A percentile compares a stretch with the other conserved stretches of the same genome.
Evolutionary conservation across 2,329 filamentous ascomycete species (phyloP).

Genomic region (Colletotrichum horii): DNA sequence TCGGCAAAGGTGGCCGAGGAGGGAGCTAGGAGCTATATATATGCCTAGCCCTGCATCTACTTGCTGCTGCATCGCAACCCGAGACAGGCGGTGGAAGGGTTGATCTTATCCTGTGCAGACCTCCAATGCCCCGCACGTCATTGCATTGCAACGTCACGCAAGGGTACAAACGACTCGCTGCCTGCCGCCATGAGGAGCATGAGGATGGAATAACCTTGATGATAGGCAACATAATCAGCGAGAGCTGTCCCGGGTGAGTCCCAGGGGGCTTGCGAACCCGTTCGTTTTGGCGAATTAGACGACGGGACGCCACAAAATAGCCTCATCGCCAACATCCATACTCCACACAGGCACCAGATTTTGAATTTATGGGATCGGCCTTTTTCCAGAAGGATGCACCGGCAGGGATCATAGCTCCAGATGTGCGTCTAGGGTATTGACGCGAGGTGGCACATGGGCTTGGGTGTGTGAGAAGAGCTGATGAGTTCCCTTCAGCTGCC

Average conservation of each 20-base stretch:
- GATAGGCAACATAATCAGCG: background rate
- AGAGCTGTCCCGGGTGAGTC: background rate
- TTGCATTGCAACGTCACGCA: slow-evolving; percentile 21
- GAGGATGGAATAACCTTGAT: background rate
- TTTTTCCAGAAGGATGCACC: background rate
- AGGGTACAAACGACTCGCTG: background rate
- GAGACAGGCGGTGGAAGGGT: background rate
- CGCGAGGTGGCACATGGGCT: background rate
- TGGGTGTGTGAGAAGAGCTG: background rate
- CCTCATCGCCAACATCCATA: background rate
- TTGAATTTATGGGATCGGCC: background rate
- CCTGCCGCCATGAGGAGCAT: background rate
- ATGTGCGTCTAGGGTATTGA: background rate
- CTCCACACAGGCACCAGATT: background rate
- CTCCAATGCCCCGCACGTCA: slow-evolving; percentile 8
- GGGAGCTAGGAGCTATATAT: background rate
- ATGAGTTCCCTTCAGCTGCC: background rate
- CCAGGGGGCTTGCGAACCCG: background rate
- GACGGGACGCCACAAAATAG: slow-evolving; percentile 1
- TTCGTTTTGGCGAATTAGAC: background rate
- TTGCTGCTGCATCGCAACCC: background rate
- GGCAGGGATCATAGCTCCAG: background rate
- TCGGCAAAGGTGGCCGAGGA: background rate
- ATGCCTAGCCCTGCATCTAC: background rate
- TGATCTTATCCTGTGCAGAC: background rate